A percentile compares a stretch with the other conserved stretches of the same genome.
Evolutionary conservation across 2,329 filamentous ascomycete species (phyloP).

Genomic region (Cladophialophora chaetospira): DNA sequence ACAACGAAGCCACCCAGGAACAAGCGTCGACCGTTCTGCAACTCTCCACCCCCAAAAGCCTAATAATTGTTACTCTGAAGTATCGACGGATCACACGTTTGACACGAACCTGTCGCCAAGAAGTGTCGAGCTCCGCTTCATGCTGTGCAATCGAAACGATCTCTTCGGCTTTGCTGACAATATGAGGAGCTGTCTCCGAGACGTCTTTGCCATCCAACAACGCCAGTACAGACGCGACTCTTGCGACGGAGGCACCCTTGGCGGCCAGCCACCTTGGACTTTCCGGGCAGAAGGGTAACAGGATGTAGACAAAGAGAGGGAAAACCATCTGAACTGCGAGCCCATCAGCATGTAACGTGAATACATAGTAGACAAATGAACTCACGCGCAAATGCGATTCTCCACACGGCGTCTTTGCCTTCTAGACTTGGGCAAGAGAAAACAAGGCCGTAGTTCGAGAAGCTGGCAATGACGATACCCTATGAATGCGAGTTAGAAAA

Average conservation of each 20-base stretch:
- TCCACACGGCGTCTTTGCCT: conserved; percentile 7
- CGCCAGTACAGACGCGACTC: neutral
- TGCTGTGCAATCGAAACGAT: conserved; percentile 1
- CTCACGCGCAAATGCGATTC: neutral
- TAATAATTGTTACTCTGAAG: no score
- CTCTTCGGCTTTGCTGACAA: neutral
- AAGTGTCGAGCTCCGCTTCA: conserved; percentile 3
- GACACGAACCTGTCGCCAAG: neutral
- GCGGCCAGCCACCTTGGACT: conserved; percentile 6
- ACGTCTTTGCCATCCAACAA: neutral
- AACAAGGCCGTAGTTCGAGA: conserved; percentile 8
- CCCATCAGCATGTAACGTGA: no score
- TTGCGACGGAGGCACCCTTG: neutral
- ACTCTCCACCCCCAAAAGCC: no score
- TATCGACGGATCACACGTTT: no score
- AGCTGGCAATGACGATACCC: neutral
- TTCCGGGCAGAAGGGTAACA: conserved; percentile 8
- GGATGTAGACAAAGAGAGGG: conserved; percentile 3
- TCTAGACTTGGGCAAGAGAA: neutral
- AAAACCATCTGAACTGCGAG: conserved; percentile 11
- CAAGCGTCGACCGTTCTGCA: conserved; percentile 5
- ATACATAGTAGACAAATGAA: neutral
- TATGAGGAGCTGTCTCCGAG: conserved; percentile 1
- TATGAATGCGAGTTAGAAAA: neutral
- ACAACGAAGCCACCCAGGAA: conserved; percentile 2